phyloP scores from a whole-genome alignment of 2,329 filamentous ascomycete species.

The Helminthosporium solani region DNA sequence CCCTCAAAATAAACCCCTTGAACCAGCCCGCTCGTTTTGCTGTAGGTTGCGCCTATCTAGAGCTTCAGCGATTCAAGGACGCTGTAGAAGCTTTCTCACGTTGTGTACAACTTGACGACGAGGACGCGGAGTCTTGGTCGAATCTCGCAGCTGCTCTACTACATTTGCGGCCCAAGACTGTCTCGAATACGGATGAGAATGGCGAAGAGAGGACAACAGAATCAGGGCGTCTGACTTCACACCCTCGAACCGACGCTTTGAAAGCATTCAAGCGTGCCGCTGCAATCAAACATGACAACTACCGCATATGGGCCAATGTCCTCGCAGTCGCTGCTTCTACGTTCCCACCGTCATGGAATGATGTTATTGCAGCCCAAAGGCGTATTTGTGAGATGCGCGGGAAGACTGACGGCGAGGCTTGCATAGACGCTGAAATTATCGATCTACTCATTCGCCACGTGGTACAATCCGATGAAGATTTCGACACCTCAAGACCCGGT shows the following conservation, averaged over 20 bases:
- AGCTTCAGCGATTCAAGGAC: slow-evolving; percentile 72
- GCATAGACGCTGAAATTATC: slow-evolving; percentile 73
- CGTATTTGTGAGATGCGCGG: slow-evolving; percentile 74
- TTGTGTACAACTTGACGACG: slow-evolving; percentile 80
- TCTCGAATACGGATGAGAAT: slow-evolving; percentile 45
- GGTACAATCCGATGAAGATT: slow-evolving; percentile 47
- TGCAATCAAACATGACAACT: slow-evolving; percentile 77
- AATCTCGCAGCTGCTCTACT: slow-evolving; percentile 86
- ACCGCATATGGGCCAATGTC: slow-evolving; percentile 96
- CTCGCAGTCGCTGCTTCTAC: slow-evolving; percentile 81
- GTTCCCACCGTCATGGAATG: slow-evolving; percentile 69
- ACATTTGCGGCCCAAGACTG: slow-evolving; percentile 58
- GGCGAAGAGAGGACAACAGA: slow-evolving; percentile 1
- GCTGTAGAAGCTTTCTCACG: slow-evolving; percentile 82
- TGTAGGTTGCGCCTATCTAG: slow-evolving; percentile 82
- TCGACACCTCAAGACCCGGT: slow-evolving; percentile 48
- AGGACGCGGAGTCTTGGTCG: slow-evolving; percentile 90
- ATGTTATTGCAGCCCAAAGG: slow-evolving; percentile 73
- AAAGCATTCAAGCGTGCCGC: slow-evolving; percentile 85
- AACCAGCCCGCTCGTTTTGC: slow-evolving; percentile 87
- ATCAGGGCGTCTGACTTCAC: slow-evolving; percentile 22
- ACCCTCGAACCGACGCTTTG: slow-evolving; percentile 70
- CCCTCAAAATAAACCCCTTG: slow-evolving; percentile 75
- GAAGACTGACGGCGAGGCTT: slow-evolving; percentile 67
- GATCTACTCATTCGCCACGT: slow-evolving; percentile 70